Conservation (phyloP, 495 filamentous ascomycete species). For the Podospora australis region DNA sequence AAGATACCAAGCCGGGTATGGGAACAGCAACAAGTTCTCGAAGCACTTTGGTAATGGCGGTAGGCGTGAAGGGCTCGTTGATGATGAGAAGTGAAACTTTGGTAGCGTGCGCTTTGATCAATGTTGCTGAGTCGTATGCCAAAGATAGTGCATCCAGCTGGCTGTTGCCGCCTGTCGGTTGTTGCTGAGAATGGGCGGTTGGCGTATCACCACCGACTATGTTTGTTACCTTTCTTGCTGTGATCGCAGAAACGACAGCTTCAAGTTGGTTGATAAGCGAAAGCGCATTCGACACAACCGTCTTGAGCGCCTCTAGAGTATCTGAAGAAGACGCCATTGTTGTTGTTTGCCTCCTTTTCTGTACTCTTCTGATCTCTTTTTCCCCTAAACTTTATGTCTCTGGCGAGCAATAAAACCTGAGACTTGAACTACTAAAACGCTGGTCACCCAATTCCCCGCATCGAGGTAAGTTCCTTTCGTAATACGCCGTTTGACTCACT, state of each 20-base stretch:
- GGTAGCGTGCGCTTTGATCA: constrained; percentile 75
- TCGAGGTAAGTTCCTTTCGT: too few species aligned
- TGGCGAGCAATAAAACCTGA: too few species aligned
- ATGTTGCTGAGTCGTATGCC: constrained; percentile 55
- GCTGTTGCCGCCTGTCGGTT: not conserved
- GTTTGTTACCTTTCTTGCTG: too few species aligned
- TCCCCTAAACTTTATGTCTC: too few species aligned
- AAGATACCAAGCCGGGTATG: constrained; percentile 64
- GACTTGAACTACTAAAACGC: too few species aligned
- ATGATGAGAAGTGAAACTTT: constrained; percentile 81
- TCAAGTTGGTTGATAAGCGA: constrained; percentile 34
- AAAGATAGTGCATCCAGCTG: constrained; percentile 45
- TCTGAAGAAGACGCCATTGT: constrained; percentile 18
- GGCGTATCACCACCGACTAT: constrained; percentile 10
- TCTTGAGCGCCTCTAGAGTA: constrained; percentile 16
- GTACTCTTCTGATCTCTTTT: too few species aligned
- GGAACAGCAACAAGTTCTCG: constrained; percentile 57
- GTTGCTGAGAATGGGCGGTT: not conserved
- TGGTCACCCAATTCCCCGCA: too few species aligned
- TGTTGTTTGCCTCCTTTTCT: too few species aligned
- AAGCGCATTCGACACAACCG: constrained; percentile 19
- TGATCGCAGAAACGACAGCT: constrained; percentile 22
- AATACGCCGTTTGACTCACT: too few species aligned
- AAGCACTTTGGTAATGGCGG: constrained; percentile 62
- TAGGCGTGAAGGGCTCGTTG: constrained; percentile 74